phyloP scores from a whole-genome alignment of 441 rosid genomes.

The Adansonia rubrostipa region DNA sequence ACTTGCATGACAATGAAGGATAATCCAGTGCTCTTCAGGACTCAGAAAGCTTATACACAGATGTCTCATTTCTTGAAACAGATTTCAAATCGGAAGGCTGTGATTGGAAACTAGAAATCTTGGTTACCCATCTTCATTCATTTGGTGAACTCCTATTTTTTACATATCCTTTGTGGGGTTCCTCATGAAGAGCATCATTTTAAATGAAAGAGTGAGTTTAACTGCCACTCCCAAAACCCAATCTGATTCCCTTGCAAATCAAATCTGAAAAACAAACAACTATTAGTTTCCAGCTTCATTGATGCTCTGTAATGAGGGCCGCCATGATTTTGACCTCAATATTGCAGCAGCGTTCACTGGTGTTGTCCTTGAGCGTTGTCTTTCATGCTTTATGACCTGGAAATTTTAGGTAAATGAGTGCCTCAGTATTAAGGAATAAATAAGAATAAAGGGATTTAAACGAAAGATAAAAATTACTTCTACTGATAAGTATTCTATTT shows the following conservation, averaged over 20 bases:
- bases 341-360: slow-evolving; percentile 45
- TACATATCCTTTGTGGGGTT: no score
- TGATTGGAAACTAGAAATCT: slow-evolving; percentile 22
- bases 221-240: slow-evolving; percentile 20
- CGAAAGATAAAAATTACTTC: background rate
- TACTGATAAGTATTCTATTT: background rate
- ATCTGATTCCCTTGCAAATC: background rate
- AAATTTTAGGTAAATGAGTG: slow-evolving; percentile 24
- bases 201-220: slow-evolving; percentile 24
- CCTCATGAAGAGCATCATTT: background rate
- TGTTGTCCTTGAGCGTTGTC: slow-evolving; percentile 48
- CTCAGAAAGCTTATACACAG: slow-evolving; percentile 41
- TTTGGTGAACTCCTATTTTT: slow-evolving; percentile 16
- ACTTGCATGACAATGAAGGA: slow-evolving; percentile 38
- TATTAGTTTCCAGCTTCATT: slow-evolving; percentile 67
- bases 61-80: slow-evolving; percentile 38
- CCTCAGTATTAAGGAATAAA: background rate
- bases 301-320: slow-evolving; percentile 86
- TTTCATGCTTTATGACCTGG: slow-evolving; percentile 57
- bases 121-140: slow-evolving; percentile 20
- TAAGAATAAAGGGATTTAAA: background rate
- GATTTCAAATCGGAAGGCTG: slow-evolving; percentile 22
- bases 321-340: slow-evolving; percentile 71
- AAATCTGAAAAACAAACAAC: slow-evolving; percentile 7
- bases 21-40: slow-evolving; percentile 35